These are phyloP conservation scores for Suhomyces pyralidae DNA, from an alignment of 805 yeast species.

Conservation along the genomic window DNA sequence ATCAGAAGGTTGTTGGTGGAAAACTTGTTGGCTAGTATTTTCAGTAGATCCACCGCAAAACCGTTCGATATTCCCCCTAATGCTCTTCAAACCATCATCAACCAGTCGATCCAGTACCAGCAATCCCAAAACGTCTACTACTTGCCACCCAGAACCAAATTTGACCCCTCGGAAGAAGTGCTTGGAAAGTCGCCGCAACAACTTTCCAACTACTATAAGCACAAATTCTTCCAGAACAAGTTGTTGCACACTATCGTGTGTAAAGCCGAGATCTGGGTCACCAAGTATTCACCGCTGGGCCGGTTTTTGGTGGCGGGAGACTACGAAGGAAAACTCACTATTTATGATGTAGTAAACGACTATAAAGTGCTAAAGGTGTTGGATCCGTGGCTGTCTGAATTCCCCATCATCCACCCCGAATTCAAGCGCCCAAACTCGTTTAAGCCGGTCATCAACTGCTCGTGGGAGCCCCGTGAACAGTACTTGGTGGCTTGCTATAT, in stretches of 20 bases:
- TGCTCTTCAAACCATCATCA: slow-evolving; percentile 21
- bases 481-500: slow-evolving; percentile 68
- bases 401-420: slow-evolving; percentile 23
- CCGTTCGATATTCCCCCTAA: slow-evolving; percentile 18
- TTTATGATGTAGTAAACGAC: slow-evolving; percentile 59
- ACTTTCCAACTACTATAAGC: slow-evolving; percentile 5
- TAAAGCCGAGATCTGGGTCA: slow-evolving; percentile 78
- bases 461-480: slow-evolving; percentile 75
- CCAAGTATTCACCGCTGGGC: slow-evolving; percentile 76
- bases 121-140: slow-evolving; percentile 24
- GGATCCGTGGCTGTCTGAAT: slow-evolving; percentile 27
- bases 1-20: slow-evolving; percentile 8
- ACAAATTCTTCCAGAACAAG: slow-evolving; percentile 43
- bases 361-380: slow-evolving; percentile 31
- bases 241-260: slow-evolving; percentile 44
- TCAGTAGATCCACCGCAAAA: slow-evolving; percentile 4
- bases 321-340: slow-evolving; percentile 57
- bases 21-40: slow-evolving; percentile 3
- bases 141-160: slow-evolving; percentile 24
- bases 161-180: not conserved
- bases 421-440: slow-evolving; percentile 24
- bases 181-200: slow-evolving; percentile 1
- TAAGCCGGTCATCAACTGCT: slow-evolving; percentile 57
- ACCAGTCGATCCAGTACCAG: slow-evolving; percentile 19
- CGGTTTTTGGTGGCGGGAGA: slow-evolving; percentile 74